Base-by-base conservation (phyloP, 2,329 filamentous ascomycete species). In the Aspergillus niger region DNA sequence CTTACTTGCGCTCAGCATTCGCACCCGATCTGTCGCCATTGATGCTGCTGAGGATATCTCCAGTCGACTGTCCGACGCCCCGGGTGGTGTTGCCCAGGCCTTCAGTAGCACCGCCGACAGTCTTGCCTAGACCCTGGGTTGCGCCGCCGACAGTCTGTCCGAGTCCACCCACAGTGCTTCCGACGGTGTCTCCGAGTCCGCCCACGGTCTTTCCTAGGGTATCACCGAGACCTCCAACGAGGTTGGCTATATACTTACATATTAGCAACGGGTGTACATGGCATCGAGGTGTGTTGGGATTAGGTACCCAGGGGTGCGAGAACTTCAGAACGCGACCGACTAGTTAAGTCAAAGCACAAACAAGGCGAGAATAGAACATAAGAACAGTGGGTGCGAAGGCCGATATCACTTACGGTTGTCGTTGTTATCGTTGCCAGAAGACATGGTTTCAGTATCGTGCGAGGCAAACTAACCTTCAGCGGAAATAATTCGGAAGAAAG, bases 101-200 rank as follows among this genome's bases (percentile, higher is more conserved):
- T 17, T 73, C 67, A 22, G 74, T 75, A 56, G 71, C 70, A 54
- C 71, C 68, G 36, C 74, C 74, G 10, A 75, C 73, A 3, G 74
- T 76, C 55, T 69, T 70, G 17, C 73, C 72, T 4, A 76, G 58
- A 20, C 72, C 70, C 26, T 55, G 53, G 43, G 72, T 73, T 10
- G 75, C 64, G 55, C 74, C 75, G 59, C 69, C 68, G 28, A 73
- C 69, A 26, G 71, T 71, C 43, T 71, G 70, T 47, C 70, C 70
- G 15, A 73, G 30, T 22, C 53, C 53, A 5, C 53, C 53, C 11
- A 55, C 53, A 47, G 39, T 30, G 43, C 26, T 32, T 26, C 53
- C 53, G 17, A 55, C n/a, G 36, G 69, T 71, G 48, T 72, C 67
- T 28, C 65, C 65, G 7, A 73, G 41, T 20, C 70, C 69, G 5